Base-by-base conservation (phyloP, 2,329 filamentous ascomycete genomes). In the Sclerotinia nivalis region DNA sequence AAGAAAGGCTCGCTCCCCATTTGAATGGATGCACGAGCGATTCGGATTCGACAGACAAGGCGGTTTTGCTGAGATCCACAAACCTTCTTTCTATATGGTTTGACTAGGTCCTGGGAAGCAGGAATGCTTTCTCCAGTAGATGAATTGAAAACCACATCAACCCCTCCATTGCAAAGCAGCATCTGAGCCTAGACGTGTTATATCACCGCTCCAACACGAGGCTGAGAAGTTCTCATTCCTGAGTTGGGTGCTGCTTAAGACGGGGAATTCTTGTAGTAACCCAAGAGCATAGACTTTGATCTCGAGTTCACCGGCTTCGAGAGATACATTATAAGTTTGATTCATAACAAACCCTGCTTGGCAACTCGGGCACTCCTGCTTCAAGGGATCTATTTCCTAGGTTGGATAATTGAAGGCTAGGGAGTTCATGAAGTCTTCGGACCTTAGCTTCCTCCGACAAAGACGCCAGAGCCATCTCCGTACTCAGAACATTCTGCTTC, bases 1-100 rank as follows among this genome's bases (percentile, higher is more conserved):
- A 79, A 5, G 79, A 74, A 68, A 84, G 83, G 0, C 77, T 80
- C 25, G 81, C 76, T 25, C 78, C 82, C 1, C 78, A 73, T 2
- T 76, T 75, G 58, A 84, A 83, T 0, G 77, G 76, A 25, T 47
- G 45, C 71, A 71, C 67, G 1, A 73, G 54, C 78, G 83, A 81
- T 2, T 81, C 73, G 25, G 28, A 68, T 15, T 70, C 58, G 13
- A 47, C 20, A 31, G 68, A 59, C 4, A 71, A 64, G 34, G 81
- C 79, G 0, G 75, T 74, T 54, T 80, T 79, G 1, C 79, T 79
- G 18, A 82, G 74, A 59, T 82, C 80, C 0, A 82, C 65, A 49
- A 82, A 80, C 0, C 77, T 73, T 0, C 81, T 81, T 73, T 0
- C 81, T 81, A 65, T 79, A 79, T 0, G 67, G 64, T 4, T 79